Base-by-base conservation (phyloP, 441 rosid genomes). In the Gossypium schwendimanii region DNA sequence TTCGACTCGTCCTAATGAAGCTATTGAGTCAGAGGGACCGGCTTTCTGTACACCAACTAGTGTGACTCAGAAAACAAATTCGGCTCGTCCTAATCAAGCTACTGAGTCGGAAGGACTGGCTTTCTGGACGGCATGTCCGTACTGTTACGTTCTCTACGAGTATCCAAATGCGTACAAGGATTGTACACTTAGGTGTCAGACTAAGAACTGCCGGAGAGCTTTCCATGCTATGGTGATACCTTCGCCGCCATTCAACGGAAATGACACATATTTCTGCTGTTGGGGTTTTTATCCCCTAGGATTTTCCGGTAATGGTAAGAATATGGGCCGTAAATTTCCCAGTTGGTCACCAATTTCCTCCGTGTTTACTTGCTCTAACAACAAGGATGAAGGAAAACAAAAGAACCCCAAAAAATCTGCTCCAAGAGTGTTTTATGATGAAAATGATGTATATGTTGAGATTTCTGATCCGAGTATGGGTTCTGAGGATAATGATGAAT, bases 51-150 rank as follows among this genome's bases (percentile, higher is more conserved):
- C 33, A 4, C 33, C 33, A 28, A 28, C 6, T 28, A 28, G 33
- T 28, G 33, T 28, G 33, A 28, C 33, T 28, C 33, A 28, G 33
- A 28, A 28, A 28, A 28, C 33, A 28, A 28, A 28, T 28, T 28
- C 6, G 33, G 6, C 33, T 28, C 33, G 6, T 28, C 33, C 6
- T 28, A 28, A 28, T 28, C 33, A 28, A 28, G 6, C 33, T 28
- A 28, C 6, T 28, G 33, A 4, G 33, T 28, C 33, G 0, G 33
- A 28, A 28, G 33, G 33, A 28, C 33, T 6, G 1, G 33, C 87
- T 75, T 91, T 94, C 79, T 91, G 97, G 98, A 94, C 98, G 0
- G 84, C 95, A 14, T 94, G 98, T 24, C 98, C 97, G 0, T 94
- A 90, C 75, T 94, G 98, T 64, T 91, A 61, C 67, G 71, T 79